Percentiles rank a stretch among this genome's conserved stretches.
Evolutionary conservation across 2,329 filamentous ascomycete genomes (phyloP).

Genomic region (Pseudogymnoascus sp.): DNA sequence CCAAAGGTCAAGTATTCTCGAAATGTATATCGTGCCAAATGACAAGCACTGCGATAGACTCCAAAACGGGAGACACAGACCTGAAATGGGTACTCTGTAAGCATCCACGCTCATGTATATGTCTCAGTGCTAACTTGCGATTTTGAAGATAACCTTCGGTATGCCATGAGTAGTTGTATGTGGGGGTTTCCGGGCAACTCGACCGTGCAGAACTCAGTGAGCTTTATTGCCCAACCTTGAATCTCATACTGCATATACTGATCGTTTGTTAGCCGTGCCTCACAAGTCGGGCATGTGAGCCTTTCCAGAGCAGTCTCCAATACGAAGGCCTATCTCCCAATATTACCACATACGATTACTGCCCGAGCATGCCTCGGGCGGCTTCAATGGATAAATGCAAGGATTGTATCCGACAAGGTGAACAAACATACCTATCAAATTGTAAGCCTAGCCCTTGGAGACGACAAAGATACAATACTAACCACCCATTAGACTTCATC

Average conservation of each 20-base stretch:
- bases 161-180: conserved; percentile 46
- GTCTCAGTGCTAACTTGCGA: background rate
- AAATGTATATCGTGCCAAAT: conserved; percentile 46
- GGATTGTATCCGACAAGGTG: conserved; percentile 34
- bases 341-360: conserved; percentile 45
- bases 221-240: conserved; percentile 1
- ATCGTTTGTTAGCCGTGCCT: conserved; percentile 7
- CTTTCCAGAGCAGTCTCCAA: conserved; percentile 38
- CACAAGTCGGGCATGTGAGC: conserved; percentile 44
- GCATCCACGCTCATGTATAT: conserved; percentile 23
- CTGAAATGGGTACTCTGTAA: conserved; percentile 47
- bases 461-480: background rate
- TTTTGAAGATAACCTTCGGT: conserved; percentile 48
- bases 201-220: conserved; percentile 43
- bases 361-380: conserved; percentile 35
- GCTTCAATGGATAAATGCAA: conserved; percentile 8
- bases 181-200: conserved; percentile 41
- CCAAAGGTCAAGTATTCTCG: conserved; percentile 17
- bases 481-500: background rate
- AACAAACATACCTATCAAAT: conserved; percentile 20
- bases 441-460: background rate
- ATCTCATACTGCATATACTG: background rate
- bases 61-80: conserved; percentile 40
- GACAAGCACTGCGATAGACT: conserved; percentile 39
- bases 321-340: conserved; percentile 42